phyloP scores from a whole-genome alignment of 441 rosid genomes.

The Eruca vesicaria region DNA sequence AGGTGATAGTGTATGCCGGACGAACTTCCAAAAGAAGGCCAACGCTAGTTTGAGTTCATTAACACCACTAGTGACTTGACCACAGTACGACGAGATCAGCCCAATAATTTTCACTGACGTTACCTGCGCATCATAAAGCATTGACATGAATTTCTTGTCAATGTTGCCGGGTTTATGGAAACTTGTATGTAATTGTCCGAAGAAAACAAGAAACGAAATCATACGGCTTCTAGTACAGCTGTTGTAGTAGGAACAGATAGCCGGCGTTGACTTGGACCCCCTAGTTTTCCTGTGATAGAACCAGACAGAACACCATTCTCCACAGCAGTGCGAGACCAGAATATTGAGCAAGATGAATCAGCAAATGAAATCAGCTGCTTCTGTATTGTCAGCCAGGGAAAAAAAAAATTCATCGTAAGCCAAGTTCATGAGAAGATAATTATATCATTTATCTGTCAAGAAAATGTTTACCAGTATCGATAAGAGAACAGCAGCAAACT shows the following conservation, averaged over 20 bases:
- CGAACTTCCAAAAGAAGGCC: conserved; percentile 70
- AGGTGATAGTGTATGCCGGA: conserved; percentile 51
- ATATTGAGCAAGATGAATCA: conserved; percentile 59
- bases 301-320: conserved; percentile 57
- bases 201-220: conserved; percentile 19
- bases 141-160: conserved; percentile 2
- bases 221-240: conserved; percentile 84
- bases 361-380: conserved; percentile 69
- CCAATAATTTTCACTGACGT: conserved; percentile 65
- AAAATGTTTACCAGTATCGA: conserved; percentile 54
- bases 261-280: conserved; percentile 98
- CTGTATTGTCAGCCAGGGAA: conserved; percentile 45
- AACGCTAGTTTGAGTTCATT: conserved; percentile 46
- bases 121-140: conserved; percentile 49
- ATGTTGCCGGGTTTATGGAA: background rate
- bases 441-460: background rate
- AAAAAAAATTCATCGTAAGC: conserved; percentile 8
- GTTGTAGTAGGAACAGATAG: conserved; percentile 66
- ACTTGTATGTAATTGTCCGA: background rate
- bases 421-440: conserved; percentile 15
- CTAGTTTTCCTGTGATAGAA: conserved; percentile 86
- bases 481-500: conserved; percentile 48
- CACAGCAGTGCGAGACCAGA: conserved; percentile 49
- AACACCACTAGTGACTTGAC: conserved; percentile 40
- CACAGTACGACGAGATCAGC: conserved; percentile 57